These are phyloP conservation scores for Aspergillus coremiiformis DNA, from an alignment of 495 filamentous ascomycete species.

Conservation along the genomic window DNA sequence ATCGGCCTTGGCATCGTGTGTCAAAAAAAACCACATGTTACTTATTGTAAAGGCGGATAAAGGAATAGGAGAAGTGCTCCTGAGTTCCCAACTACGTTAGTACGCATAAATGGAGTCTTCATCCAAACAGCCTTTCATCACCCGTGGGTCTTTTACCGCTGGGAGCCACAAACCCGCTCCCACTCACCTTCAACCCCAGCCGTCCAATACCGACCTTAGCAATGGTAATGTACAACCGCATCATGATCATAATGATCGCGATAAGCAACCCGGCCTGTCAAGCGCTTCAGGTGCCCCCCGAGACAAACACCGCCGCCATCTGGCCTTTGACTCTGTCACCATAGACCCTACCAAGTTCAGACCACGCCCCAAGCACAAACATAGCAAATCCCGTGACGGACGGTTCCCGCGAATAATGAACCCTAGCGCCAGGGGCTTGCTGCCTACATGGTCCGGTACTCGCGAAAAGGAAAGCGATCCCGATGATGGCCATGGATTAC, in stretches of 20 bases:
- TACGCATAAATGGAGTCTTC: constrained; percentile 27
- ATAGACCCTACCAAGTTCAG: constrained; percentile 19
- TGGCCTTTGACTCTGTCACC: constrained; percentile 16
- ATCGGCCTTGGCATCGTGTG: neutral
- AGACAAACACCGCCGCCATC: constrained; percentile 14
- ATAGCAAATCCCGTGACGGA: constrained; percentile 33
- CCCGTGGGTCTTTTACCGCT: constrained; percentile 24
- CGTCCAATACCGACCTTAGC: constrained; percentile 7
- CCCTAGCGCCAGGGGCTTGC: constrained; percentile 27
- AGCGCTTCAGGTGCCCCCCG: neutral
- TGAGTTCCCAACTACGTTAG: too few relatives aligned
- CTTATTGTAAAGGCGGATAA: neutral
- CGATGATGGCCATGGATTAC: constrained; percentile 27
- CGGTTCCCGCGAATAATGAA: constrained; percentile 35
- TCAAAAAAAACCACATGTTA: neutral
- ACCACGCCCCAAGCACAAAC: constrained; percentile 23
- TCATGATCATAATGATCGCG: constrained; percentile 1
- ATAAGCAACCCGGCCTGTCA: too few relatives aligned
- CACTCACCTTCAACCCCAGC: constrained; percentile 11
- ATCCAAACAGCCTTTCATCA: constrained; percentile 13
- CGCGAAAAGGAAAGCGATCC: constrained; percentile 31
- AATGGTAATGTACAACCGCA: too few relatives aligned
- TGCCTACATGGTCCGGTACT: constrained; percentile 28
- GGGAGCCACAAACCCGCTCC: constrained; percentile 10
- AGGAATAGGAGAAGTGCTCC: neutral